Percentiles rank a stretch among this genome's conserved stretches.
These are phyloP conservation scores for Fusarium hostae DNA, from an alignment of 2,329 filamentous ascomycete species.

Conservation along the genomic window DNA sequence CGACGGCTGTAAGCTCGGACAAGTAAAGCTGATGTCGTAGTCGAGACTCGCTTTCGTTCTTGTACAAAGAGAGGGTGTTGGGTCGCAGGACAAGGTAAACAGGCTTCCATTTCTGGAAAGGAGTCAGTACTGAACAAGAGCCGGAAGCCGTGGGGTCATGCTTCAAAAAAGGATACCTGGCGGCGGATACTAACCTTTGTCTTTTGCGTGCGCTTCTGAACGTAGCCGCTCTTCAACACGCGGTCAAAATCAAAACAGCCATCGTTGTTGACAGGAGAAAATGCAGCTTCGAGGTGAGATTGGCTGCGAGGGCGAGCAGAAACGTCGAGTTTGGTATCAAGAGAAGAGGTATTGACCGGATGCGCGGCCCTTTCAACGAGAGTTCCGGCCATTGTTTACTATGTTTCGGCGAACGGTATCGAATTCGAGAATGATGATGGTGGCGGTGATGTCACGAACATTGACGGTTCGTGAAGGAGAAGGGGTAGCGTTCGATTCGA, in stretches of 20 bases:
- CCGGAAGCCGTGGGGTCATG: neutral
- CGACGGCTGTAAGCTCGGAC: constrained; percentile 90
- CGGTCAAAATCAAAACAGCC: constrained; percentile 97
- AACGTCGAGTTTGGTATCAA: constrained; percentile 27
- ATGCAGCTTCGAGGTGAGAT: constrained; percentile 67
- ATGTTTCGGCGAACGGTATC: constrained; percentile 17
- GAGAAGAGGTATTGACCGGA: constrained; percentile 19
- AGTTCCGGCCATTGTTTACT: constrained; percentile 39
- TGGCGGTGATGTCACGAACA: constrained; percentile 33
- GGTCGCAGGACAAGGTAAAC: constrained; percentile 91
- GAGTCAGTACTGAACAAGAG: constrained; percentile 34
- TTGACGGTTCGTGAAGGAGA: constrained; percentile 20
- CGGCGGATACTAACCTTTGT: constrained; percentile 75
- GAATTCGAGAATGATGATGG: constrained; percentile 4
- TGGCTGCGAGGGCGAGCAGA: constrained; percentile 43
- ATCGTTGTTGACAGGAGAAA: constrained; percentile 91
- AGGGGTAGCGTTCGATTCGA: neutral
- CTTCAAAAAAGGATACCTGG: neutral
- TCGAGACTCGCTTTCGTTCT: constrained; percentile 88
- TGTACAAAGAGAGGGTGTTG: constrained; percentile 91
- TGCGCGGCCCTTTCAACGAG: constrained; percentile 38
- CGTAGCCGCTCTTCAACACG: constrained; percentile 87
- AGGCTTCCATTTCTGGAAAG: constrained; percentile 83
- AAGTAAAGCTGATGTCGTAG: constrained; percentile 89
- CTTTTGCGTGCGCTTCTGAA: constrained; percentile 90